phyloP scores from a whole-genome alignment of 2,329 filamentous ascomycete species.

The Pseudogymnoascus sp. region DNA sequence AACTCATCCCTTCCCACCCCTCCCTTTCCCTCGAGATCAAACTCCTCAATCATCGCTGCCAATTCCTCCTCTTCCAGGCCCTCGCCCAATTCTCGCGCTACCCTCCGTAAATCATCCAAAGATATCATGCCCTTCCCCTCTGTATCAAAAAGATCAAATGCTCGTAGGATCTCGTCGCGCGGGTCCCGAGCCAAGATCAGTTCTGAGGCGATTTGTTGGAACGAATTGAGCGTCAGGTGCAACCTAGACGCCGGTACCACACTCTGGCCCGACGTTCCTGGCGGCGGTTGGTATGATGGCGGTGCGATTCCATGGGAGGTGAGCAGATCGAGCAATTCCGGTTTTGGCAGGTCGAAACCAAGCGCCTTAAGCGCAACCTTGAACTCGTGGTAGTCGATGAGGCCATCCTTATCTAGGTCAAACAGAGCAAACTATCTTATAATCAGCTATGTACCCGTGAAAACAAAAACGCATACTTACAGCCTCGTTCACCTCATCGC shows the following conservation, averaged over 20 bases:
- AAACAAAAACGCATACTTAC: slow-evolving; percentile 42
- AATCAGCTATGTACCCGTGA: background rate
- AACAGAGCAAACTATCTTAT: slow-evolving; percentile 75
- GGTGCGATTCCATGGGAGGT: slow-evolving; percentile 70
- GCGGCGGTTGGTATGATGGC: slow-evolving; percentile 43
- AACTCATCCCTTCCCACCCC: slow-evolving; percentile 64
- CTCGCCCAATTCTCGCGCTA: slow-evolving; percentile 86
- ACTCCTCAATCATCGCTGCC: slow-evolving; percentile 93
- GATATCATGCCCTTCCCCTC: slow-evolving; percentile 88
- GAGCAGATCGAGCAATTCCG: slow-evolving; percentile 72
- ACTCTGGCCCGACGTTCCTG: slow-evolving; percentile 32
- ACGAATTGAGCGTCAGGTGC: slow-evolving; percentile 61
- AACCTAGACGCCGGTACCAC: slow-evolving; percentile 36
- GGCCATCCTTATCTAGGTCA: slow-evolving; percentile 88
- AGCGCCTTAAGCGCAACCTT: slow-evolving; percentile 93
- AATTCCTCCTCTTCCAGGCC: slow-evolving; percentile 89
- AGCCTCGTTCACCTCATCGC: slow-evolving; percentile 88
- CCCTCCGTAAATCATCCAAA: slow-evolving; percentile 74
- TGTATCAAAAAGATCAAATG: slow-evolving; percentile 88
- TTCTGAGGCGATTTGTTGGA: slow-evolving; percentile 68
- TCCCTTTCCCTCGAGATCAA: slow-evolving; percentile 89
- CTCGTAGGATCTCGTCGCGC: slow-evolving; percentile 79
- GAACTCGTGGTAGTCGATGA: slow-evolving; percentile 96
- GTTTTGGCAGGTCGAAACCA: slow-evolving; percentile 83
- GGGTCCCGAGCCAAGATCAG: slow-evolving; percentile 78